Evolutionary conservation across 495 filamentous ascomycete species (phyloP).

Genomic region (Aspergillus leporis): DNA sequence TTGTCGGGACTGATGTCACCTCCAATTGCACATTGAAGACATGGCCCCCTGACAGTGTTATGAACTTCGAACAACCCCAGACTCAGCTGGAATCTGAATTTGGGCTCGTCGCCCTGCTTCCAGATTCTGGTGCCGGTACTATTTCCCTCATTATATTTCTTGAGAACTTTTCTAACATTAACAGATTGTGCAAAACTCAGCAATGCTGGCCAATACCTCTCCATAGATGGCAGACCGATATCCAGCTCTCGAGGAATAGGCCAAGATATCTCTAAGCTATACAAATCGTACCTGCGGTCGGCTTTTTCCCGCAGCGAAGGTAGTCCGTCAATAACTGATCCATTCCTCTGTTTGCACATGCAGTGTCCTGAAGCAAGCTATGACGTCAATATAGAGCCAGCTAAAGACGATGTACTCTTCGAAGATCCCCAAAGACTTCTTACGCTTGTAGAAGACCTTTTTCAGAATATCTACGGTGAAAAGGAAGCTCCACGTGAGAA

Average conservation of each 20-base stretch:
- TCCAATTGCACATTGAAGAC: slow-evolving; percentile 50
- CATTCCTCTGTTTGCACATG: slow-evolving; percentile 76
- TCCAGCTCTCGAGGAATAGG: slow-evolving; percentile 60
- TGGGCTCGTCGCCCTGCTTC: slow-evolving; percentile 60
- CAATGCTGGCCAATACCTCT: slow-evolving; percentile 64
- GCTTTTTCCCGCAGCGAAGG: slow-evolving; percentile 24
- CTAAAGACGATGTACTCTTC: slow-evolving; percentile 88
- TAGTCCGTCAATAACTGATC: slow-evolving; percentile 47
- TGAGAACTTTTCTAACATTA: slow-evolving; percentile 12
- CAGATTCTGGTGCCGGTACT: slow-evolving; percentile 48
- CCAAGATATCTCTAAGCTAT: slow-evolving; percentile 64
- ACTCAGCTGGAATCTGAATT: too few relatives aligned
- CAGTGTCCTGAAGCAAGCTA: slow-evolving; percentile 70
- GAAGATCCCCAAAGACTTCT: slow-evolving; percentile 57
- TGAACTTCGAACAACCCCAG: slow-evolving; percentile 5
- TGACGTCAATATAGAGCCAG: slow-evolving; percentile 86
- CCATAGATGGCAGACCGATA: slow-evolving; percentile 76
- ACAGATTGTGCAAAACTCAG: slow-evolving; percentile 54
- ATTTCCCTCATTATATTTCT: background rate
- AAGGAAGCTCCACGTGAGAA: slow-evolving; percentile 12
- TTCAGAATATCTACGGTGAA: slow-evolving; percentile 56
- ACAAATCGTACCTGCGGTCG: slow-evolving; percentile 57
- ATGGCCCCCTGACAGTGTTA: slow-evolving; percentile 21
- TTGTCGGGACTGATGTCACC: slow-evolving; percentile 67
- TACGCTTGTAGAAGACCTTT: slow-evolving; percentile 52